A percentile compares a stretch with the other conserved stretches of the same genome.
These are phyloP conservation scores for Magnaporthiopsis rhizophila DNA, from an alignment of 2,329 filamentous ascomycete species.

Conservation along the genomic window DNA sequence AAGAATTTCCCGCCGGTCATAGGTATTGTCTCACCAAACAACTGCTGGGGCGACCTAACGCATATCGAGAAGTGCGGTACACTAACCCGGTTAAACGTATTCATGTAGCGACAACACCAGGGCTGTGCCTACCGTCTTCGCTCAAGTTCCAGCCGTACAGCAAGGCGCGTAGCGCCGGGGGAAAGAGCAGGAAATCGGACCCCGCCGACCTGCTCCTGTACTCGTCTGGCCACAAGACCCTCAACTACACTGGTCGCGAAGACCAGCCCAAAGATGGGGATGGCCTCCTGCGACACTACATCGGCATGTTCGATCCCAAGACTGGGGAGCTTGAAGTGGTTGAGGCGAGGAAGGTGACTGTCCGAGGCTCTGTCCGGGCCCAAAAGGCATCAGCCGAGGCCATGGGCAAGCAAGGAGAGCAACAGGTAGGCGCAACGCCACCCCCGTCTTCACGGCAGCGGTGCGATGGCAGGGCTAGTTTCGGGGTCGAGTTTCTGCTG, in stretches of 20 bases:
- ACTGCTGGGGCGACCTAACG: background rate
- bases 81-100: background rate
- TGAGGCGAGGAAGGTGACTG: constrained; percentile 55
- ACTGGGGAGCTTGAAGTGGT: constrained; percentile 53
- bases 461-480: background rate
- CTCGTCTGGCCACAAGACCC: constrained; percentile 45
- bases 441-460: too few species aligned
- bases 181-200: constrained; percentile 23
- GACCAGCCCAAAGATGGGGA: constrained; percentile 33
- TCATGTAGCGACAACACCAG: constrained; percentile 30
- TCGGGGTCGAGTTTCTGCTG: background rate
- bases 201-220: constrained; percentile 46
- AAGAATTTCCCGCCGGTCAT: constrained; percentile 39
- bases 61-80: background rate
- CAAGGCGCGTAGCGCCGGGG: constrained; percentile 30
- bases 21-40: constrained; percentile 16
- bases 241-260: constrained; percentile 54
- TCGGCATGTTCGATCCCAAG: constrained; percentile 55
- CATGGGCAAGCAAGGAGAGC: constrained; percentile 26
- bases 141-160: constrained; percentile 41
- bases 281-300: constrained; percentile 50
- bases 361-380: constrained; percentile 48
- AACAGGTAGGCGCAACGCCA: constrained; percentile 24
- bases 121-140: constrained; percentile 27
- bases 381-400: constrained; percentile 43